phyloP scores from a whole-genome alignment of 2,329 filamentous ascomycete genomes.

The Xylaria sp. region DNA sequence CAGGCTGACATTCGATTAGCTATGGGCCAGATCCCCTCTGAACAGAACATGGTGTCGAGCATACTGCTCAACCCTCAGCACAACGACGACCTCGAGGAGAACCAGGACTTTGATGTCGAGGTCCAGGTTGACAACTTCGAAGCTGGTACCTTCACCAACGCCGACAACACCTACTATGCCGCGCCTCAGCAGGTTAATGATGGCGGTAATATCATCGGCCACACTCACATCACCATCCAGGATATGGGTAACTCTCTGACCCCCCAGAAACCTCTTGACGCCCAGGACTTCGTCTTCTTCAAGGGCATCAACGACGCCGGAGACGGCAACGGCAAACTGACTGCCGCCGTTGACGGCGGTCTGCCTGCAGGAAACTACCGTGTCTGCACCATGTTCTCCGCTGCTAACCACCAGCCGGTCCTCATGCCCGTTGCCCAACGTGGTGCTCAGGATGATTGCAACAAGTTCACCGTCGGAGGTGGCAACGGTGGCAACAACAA shows the following conservation, averaged over 20 bases:
- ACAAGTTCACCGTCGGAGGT: slow-evolving; percentile 52
- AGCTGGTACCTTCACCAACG: slow-evolving; percentile 64
- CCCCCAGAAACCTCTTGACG: slow-evolving; percentile 55
- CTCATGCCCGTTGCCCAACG: slow-evolving; percentile 69
- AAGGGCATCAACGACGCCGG: slow-evolving; percentile 68
- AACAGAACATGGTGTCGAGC: slow-evolving; percentile 59
- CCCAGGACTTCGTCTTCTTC: slow-evolving; percentile 62
- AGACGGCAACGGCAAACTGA: slow-evolving; percentile 57
- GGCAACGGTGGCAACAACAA: slow-evolving; percentile 27
- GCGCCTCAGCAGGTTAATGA: slow-evolving; percentile 57
- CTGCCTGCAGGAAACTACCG: slow-evolving; percentile 66
- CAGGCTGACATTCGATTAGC: slow-evolving; percentile 40
- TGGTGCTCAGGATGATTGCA: slow-evolving; percentile 67
- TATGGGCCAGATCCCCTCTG: slow-evolving; percentile 63
- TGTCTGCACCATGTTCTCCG: slow-evolving; percentile 63
- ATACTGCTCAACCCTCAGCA: slow-evolving; percentile 58
- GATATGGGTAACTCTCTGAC: slow-evolving; percentile 54
- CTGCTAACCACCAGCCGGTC: slow-evolving; percentile 69
- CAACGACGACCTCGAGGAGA: slow-evolving; percentile 48
- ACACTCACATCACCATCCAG: slow-evolving; percentile 63
- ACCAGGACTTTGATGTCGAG: slow-evolving; percentile 56
- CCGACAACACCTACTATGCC: slow-evolving; percentile 61
- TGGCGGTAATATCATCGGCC: slow-evolving; percentile 56
- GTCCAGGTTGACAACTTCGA: slow-evolving; percentile 56
- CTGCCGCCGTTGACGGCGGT: slow-evolving; percentile 57